Conservation (phyloP, 306 rosid species). For the Myrica gale region DNA sequence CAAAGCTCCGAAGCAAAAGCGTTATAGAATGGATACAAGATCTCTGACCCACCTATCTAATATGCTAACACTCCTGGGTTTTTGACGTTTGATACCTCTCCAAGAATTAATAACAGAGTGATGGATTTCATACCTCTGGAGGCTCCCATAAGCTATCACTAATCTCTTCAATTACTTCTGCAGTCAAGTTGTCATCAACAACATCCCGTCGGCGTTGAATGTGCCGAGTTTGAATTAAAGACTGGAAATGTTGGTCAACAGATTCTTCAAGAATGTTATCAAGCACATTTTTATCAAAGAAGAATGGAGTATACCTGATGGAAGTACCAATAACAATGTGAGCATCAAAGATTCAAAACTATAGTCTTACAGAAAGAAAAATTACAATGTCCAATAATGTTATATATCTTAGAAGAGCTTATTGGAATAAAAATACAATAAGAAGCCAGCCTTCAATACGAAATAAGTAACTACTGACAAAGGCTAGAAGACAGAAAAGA, state of each 20-base stretch:
- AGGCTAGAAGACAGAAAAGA: neutral
- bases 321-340: slow-evolving; percentile 31
- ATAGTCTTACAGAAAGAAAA: slow-evolving; percentile 20
- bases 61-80: slow-evolving; percentile 4
- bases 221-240: slow-evolving; percentile 90
- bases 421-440: neutral
- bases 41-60: slow-evolving; percentile 10
- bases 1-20: slow-evolving; percentile 1
- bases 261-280: slow-evolving; percentile 99
- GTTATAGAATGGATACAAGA: neutral
- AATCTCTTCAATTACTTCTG: slow-evolving; percentile 93
- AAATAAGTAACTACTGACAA: neutral
- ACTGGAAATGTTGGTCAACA: slow-evolving; percentile 92
- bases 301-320: slow-evolving; percentile 95
- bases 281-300: slow-evolving; percentile 90
- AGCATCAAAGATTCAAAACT: slow-evolving; percentile 27
- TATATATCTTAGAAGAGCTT: neutral
- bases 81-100: slow-evolving; percentile 12
- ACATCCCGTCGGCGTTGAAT: slow-evolving; percentile 85
- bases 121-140: slow-evolving; percentile 67
- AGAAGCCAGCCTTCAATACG: neutral
- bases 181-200: slow-evolving; percentile 78
- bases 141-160: slow-evolving; percentile 86
- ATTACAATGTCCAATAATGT: neutral
- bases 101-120: slow-evolving; percentile 1